Evolutionary conservation across 2,329 filamentous ascomycete genomes (phyloP).

Genomic region (Zymoseptoria tritici): DNA sequence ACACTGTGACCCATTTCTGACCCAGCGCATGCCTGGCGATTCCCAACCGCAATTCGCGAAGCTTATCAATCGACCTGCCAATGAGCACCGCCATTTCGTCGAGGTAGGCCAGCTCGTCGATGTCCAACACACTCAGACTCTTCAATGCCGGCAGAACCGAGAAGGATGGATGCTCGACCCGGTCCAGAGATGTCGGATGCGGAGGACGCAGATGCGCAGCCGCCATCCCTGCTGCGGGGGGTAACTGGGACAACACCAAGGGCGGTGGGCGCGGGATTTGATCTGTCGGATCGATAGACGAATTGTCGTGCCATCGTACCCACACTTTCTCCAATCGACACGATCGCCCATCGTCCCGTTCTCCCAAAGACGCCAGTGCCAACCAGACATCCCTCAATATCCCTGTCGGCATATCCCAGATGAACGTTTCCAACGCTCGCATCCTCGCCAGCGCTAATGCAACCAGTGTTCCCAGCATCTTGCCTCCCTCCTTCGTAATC

Average conservation of each 20-base stretch:
- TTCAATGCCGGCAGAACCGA: conserved; percentile 68
- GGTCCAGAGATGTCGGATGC: conserved; percentile 34
- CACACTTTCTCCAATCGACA: conserved; percentile 67
- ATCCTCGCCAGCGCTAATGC: conserved; percentile 73
- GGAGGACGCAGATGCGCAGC: conserved; percentile 12
- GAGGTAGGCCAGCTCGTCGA: conserved; percentile 74
- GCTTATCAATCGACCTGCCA: conserved; percentile 56
- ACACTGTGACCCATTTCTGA: conserved; percentile 52
- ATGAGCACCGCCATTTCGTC: conserved; percentile 76
- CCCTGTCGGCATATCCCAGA: conserved; percentile 86
- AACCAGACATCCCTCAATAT: conserved; percentile 76
- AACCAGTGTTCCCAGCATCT: conserved; percentile 80
- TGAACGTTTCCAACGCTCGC: conserved; percentile 71
- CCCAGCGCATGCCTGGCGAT: conserved; percentile 52
- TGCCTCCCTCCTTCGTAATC: conserved; percentile 74
- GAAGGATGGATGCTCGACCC: conserved; percentile 72
- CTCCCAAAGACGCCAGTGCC: conserved; percentile 63
- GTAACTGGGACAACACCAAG: conserved; percentile 4
- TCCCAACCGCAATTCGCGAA: conserved; percentile 67
- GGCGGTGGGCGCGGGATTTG: conserved; percentile 33
- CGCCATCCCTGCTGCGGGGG: conserved; percentile 4
- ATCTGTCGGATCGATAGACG: conserved; percentile 38
- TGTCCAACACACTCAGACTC: conserved; percentile 69
- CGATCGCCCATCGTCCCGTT: conserved; percentile 51
- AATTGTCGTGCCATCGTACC: conserved; percentile 78